Evolutionary conservation across 371 early-diverging fungal species (phyloP).

Genomic region (Circinella umbellata): DNA sequence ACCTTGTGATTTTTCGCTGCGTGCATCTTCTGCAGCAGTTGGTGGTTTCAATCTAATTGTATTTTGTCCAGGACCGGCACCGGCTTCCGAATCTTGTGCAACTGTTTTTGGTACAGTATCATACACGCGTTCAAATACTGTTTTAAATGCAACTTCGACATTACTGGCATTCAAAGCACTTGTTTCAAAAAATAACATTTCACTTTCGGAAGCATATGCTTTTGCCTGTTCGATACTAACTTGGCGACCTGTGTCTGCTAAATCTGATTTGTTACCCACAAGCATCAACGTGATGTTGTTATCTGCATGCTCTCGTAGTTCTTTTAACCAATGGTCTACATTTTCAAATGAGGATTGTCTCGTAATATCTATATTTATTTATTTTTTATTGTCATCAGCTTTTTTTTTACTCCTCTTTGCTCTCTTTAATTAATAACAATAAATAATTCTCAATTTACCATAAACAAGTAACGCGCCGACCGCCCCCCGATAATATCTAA

Average conservation of each 20-base stretch:
- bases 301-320: constrained; percentile 96
- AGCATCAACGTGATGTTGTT: constrained; percentile 92
- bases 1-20: constrained; percentile 17
- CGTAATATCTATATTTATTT: constrained; percentile 79
- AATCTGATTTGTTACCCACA: constrained; percentile 99
- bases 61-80: constrained; percentile 26
- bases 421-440: neutral
- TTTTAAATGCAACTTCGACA: constrained; percentile 89
- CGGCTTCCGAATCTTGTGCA: constrained; percentile 20
- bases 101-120: constrained; percentile 36
- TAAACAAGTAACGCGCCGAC: constrained; percentile 51
- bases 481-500: constrained; percentile 51
- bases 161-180: constrained; percentile 91
- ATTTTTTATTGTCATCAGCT: neutral
- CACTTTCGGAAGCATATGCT: constrained; percentile 84
- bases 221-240: constrained; percentile 36
- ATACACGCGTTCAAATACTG: constrained; percentile 32
- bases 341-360: constrained; percentile 93
- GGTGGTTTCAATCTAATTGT: constrained; percentile 42
- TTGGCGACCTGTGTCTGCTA: constrained; percentile 66
- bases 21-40: constrained; percentile 13
- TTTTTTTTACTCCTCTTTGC: neutral
- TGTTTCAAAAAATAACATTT: constrained; percentile 93
- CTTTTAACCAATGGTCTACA: constrained; percentile 94
- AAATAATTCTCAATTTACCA: constrained; percentile 28